Percentiles rank a stretch among this genome's conserved stretches.
These are phyloP conservation scores for Ricinus communis DNA, from an alignment of 345 rosid genomes.

Conservation along the genomic window DNA sequence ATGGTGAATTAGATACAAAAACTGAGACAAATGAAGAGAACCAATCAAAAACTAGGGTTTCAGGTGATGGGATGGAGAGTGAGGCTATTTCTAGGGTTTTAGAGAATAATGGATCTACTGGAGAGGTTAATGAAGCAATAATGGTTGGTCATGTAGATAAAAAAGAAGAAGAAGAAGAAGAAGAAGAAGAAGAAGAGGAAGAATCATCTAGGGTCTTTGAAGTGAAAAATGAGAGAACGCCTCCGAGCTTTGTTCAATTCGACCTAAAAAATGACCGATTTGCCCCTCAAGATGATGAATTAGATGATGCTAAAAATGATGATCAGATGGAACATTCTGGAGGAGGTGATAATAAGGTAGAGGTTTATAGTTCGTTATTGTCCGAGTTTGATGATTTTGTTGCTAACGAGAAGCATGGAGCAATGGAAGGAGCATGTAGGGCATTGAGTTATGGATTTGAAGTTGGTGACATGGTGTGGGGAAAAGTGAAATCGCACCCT, in stretches of 20 bases:
- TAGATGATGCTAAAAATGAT: constrained; percentile 3
- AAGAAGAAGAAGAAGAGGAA: constrained; percentile 21
- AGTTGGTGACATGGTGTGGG: constrained; percentile 99
- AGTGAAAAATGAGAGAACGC: constrained; percentile 22
- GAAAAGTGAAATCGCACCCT: constrained; percentile 97
- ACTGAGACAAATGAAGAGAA: constrained; percentile 20
- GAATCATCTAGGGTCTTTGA: constrained; percentile 31
- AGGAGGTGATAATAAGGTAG: constrained; percentile 24
- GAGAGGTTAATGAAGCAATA: not conserved
- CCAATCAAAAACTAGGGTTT: constrained; percentile 20
- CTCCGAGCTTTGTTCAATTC: constrained; percentile 18
- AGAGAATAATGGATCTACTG: constrained; percentile 25
- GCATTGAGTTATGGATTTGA: constrained; percentile 78
- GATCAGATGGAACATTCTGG: constrained; percentile 19
- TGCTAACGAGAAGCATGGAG: constrained; percentile 66
- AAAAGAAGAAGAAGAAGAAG: constrained; percentile 20
- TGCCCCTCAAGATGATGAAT: constrained; percentile 14
- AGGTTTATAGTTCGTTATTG: constrained; percentile 55
- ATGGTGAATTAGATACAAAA: constrained; percentile 20
- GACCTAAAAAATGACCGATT: constrained; percentile 31
- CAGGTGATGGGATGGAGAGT: constrained; percentile 18
- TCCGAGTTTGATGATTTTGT: constrained; percentile 91
- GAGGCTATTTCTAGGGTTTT: constrained; percentile 25
- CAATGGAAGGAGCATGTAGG: constrained; percentile 56
- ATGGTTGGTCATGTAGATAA: constrained; percentile 5